phyloP scores from a whole-genome alignment of 768 basidiomycete species.

The Chlorophyllum brunneum region DNA sequence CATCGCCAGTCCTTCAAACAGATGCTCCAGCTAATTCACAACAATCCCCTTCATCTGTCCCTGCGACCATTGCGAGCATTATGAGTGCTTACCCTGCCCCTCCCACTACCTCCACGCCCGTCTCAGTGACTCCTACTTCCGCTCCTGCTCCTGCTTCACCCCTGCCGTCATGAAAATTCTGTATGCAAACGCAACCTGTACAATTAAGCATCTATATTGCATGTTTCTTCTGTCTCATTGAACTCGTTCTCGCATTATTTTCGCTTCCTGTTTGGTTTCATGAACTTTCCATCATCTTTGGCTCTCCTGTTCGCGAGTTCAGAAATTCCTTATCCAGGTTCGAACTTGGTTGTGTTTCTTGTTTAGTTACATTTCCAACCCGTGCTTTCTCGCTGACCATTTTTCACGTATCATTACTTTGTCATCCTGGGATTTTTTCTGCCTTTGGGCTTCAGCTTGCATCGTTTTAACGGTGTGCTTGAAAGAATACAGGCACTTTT shows the following conservation, averaged over 20 bases:
- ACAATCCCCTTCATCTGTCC: slow-evolving; percentile 2
- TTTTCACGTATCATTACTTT: not conserved
- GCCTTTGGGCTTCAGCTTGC: slow-evolving; percentile 1
- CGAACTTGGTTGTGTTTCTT: too few species aligned
- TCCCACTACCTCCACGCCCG: slow-evolving; percentile 17
- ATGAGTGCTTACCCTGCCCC: slow-evolving; percentile 62
- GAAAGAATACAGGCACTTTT: not conserved
- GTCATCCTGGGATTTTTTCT: not conserved
- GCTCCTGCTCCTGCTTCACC: slow-evolving; percentile 3
- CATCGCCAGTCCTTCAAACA: too few species aligned
- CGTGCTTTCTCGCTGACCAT: too few species aligned
- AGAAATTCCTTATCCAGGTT: too few species aligned
- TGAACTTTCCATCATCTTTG: not conserved
- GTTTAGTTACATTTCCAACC: too few species aligned
- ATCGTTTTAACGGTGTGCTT: not conserved
- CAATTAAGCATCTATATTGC: slow-evolving; percentile 10
- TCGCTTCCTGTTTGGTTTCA: not conserved
- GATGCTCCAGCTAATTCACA: not conserved
- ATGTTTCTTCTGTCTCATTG: slow-evolving; percentile 1
- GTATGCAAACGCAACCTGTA: slow-evolving; percentile 8
- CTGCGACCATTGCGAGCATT: slow-evolving; percentile 43
- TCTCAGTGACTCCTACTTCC: not conserved
- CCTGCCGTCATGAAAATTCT: not conserved
- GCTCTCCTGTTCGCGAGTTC: not conserved
- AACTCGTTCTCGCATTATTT: not conserved